A percentile compares a stretch with the other conserved stretches of the same genome.
Conservation (phyloP, 1,284 basidiomycete genomes). For the Anthracocystis setariae region DNA sequence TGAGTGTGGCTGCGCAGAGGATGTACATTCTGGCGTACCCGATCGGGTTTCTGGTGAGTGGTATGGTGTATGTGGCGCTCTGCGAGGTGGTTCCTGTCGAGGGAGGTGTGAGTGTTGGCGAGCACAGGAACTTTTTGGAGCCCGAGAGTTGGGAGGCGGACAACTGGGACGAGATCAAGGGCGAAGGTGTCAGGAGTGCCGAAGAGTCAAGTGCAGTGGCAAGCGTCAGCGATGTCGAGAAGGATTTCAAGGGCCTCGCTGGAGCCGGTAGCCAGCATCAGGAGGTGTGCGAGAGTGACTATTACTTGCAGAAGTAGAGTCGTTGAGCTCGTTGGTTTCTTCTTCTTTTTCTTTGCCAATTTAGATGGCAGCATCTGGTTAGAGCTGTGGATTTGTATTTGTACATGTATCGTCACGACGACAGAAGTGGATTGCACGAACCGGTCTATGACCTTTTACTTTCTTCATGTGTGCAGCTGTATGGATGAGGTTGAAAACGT, state of each 20-base stretch:
- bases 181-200: not conserved
- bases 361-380: not conserved
- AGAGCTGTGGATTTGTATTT: not conserved
- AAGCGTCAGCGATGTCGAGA: slow-evolving; percentile 24
- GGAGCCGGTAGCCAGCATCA: not conserved
- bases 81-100: slow-evolving; percentile 47
- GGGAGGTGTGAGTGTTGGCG: slow-evolving; percentile 22
- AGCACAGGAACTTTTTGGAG: slow-evolving; percentile 37
- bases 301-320: slow-evolving; percentile 39
- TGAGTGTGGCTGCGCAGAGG: slow-evolving; percentile 56
- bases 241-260: slow-evolving; percentile 16
- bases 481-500: too few relatives aligned
- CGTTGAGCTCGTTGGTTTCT: not conserved
- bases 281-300: slow-evolving; percentile 22
- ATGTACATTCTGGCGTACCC: slow-evolving; percentile 68
- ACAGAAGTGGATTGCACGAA: too few relatives aligned
- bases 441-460: too few relatives aligned
- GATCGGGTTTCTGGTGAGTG: slow-evolving; percentile 65
- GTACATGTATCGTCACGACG: slow-evolving; percentile 1
- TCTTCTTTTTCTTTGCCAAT: too few relatives aligned
- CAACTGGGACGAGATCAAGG: slow-evolving; percentile 22
- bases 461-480: too few relatives aligned
- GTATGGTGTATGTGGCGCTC: slow-evolving; percentile 56
- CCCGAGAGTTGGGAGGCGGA: slow-evolving; percentile 50
- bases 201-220: not conserved